Percentiles rank a stretch among this genome's conserved stretches.
These are phyloP conservation scores for Microsporum audouinii DNA, from an alignment of 2,329 filamentous ascomycete genomes.

Conservation along the genomic window DNA sequence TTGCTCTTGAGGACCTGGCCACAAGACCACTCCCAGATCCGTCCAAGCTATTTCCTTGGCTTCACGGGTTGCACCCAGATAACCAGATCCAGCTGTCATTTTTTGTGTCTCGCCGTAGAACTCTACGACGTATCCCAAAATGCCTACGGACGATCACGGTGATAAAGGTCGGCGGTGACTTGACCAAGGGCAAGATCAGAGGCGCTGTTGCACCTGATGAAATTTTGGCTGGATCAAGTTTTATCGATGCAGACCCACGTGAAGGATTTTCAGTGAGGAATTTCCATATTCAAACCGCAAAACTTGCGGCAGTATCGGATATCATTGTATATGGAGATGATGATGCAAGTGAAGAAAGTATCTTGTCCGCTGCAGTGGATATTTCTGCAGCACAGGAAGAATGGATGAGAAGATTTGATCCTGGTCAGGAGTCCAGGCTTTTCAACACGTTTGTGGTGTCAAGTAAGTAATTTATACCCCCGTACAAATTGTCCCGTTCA, in stretches of 20 bases:
- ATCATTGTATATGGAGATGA: conserved; percentile 85
- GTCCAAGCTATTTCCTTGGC: conserved; percentile 85
- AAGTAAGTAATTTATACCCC: conserved; percentile 32
- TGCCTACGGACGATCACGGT: conserved; percentile 73
- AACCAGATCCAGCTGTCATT: conserved; percentile 86
- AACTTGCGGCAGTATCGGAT: conserved; percentile 77
- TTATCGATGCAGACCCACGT: conserved; percentile 71
- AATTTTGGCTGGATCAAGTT: conserved; percentile 55
- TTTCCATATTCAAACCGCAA: conserved; percentile 90
- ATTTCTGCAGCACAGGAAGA: conserved; percentile 65
- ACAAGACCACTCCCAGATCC: conserved; percentile 74
- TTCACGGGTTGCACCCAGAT: conserved; percentile 79
- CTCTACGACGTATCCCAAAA: conserved; percentile 57
- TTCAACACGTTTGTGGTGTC: conserved; percentile 79
- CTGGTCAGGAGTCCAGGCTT: conserved; percentile 43
- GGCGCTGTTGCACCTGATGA: conserved; percentile 77
- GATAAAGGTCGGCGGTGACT: conserved; percentile 77
- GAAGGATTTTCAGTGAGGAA: conserved; percentile 94
- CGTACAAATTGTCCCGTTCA: neutral
- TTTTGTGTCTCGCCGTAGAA: conserved; percentile 66
- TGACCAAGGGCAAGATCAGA: conserved; percentile 64
- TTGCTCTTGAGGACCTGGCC: conserved; percentile 64
- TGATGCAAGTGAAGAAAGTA: conserved; percentile 46
- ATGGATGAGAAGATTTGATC: conserved; percentile 57
- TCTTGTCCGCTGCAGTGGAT: conserved; percentile 51